Evolutionary conservation across 768 basidiomycete species (phyloP), one percentile per base, ranked within the genome.

Genomic region (Mycena crocata): DNA sequence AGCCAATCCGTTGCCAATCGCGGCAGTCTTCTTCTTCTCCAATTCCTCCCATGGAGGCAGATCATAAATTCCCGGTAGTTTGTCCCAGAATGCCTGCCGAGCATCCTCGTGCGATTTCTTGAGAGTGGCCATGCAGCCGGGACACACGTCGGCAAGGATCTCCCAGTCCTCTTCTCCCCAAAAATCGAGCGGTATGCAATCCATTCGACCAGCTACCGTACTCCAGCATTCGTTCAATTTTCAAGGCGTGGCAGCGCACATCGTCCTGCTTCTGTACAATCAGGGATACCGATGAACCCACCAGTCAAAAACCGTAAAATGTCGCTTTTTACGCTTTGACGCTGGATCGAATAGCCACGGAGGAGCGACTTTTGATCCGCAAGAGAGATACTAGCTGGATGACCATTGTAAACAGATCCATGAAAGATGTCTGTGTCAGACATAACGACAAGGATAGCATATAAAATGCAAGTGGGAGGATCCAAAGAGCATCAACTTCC

Each of bases 301-400:
- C n/a, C n/a, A n/a, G 17, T 5, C 14, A 48, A 48, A 10, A 48
- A 48, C 96, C 50, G 7, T 50, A 42, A 21, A 19, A 42, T 42
- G n/a, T 42, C 40, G 17, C 9, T 42, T 8, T 14, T 42, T 19
- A 19, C 17, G n/a, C 40, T 42, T 5, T 9, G 40, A 5, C 17
- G 7, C n/a, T 42, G 40, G 9, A 9, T 19, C 6, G 40, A 6
- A 19, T 42, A 21, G 17, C 40, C 40, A 8, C n/a, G 15, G 17
- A 19, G 5, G n/a, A 42, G n/a, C 6, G 40, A 8, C 7, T 19
- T 5, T 42, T 42, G 40, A 19, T 42, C 40, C n/a, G 15, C 15
- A 5, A 9, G 17, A 42, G 15, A 5, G 40, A 42, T 6, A 21
- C 40, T 9, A 17, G 37, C 17, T 37, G 37, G 40, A 42, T 17